phyloP scores from a whole-genome alignment of 306 rosid genomes.

The Castanea sativa region DNA sequence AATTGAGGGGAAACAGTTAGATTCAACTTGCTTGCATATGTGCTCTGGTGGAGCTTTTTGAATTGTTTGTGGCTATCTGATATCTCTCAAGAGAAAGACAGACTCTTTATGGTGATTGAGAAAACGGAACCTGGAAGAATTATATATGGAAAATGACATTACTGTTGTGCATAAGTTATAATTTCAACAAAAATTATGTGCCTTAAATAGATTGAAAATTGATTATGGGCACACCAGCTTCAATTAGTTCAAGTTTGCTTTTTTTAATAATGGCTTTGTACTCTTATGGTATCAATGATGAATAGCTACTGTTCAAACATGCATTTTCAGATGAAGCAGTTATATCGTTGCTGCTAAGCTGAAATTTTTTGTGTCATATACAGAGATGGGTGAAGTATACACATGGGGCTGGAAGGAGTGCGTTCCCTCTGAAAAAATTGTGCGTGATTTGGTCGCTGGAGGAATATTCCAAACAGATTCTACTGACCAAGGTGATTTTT shows the following conservation, averaged over 20 bases:
- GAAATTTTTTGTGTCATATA: conserved; percentile 13
- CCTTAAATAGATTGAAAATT: background rate
- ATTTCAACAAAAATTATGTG: background rate
- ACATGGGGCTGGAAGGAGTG: conserved; percentile 99
- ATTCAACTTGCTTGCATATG: background rate
- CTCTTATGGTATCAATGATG: background rate
- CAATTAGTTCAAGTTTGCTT: background rate
- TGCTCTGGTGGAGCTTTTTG: background rate
- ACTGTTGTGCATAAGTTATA: background rate
- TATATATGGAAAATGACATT: background rate
- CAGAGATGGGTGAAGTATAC: conserved; percentile 68
- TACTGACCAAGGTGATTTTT: conserved; percentile 55
- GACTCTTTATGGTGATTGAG: background rate
- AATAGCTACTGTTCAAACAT: background rate
- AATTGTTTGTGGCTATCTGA: background rate
- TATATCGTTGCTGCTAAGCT: background rate
- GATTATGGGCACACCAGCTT: background rate
- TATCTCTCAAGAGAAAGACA: background rate
- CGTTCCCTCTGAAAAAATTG: conserved; percentile 66
- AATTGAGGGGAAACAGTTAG: background rate
- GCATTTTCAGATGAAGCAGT: background rate
- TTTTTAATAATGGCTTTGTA: background rate
- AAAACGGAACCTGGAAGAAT: background rate
- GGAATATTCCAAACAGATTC: conserved; percentile 51
- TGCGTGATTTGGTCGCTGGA: conserved; percentile 45